Evolutionary conservation across 2,329 filamentous ascomycete genomes (phyloP).

Genomic region (Arthrobotrys musiformis): DNA sequence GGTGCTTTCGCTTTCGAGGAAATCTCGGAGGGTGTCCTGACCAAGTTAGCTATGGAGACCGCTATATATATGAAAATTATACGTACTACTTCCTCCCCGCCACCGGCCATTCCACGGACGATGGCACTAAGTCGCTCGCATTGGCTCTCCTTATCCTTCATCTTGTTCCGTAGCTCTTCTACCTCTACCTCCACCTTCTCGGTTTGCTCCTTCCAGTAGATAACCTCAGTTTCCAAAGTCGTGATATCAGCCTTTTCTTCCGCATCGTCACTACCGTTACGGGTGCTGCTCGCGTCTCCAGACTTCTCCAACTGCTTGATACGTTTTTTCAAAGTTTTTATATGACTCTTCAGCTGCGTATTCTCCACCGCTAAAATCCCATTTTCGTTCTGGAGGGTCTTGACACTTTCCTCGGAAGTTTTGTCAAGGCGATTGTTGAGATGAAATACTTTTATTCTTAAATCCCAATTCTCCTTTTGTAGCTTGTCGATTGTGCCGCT

Average conservation of each 20-base stretch:
- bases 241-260: conserved; percentile 62
- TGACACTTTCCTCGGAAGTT: conserved; percentile 92
- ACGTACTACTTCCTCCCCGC: conserved; percentile 63
- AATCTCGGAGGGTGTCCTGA: conserved; percentile 88
- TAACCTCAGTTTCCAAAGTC: conserved; percentile 84
- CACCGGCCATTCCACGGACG: conserved; percentile 65
- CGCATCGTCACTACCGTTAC: conserved; percentile 70
- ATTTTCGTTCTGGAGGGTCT: conserved; percentile 97
- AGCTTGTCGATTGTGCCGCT: conserved; percentile 95
- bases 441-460: conserved; percentile 98
- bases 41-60: conserved; percentile 54
- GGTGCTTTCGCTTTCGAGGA: conserved; percentile 89
- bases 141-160: conserved; percentile 66
- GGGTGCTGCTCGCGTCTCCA: conserved; percentile 69
- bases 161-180: conserved; percentile 81
- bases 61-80: background rate
- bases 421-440: conserved; percentile 92
- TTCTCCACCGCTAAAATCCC: conserved; percentile 93
- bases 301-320: conserved; percentile 88
- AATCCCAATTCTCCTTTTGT: conserved; percentile 97
- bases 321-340: conserved; percentile 80
- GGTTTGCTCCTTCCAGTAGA: conserved; percentile 84
- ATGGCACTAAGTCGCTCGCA: conserved; percentile 61
- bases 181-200: conserved; percentile 86
- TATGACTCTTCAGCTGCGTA: conserved; percentile 88